Conservation (phyloP, 805 yeast genomes). For the Metschnikowia corniflorae region DNA sequence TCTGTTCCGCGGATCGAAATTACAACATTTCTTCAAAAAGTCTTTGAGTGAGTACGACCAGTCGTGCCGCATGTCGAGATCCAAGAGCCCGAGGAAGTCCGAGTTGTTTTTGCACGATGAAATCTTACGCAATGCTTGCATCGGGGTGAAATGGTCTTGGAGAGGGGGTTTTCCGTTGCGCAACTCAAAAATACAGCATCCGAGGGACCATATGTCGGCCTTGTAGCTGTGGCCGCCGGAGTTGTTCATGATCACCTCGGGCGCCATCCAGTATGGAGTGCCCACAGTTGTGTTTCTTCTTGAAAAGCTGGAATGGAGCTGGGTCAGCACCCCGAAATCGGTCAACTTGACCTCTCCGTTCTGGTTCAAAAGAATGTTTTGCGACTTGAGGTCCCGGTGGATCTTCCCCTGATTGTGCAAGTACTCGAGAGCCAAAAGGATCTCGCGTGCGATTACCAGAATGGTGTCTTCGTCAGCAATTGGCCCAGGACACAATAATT, state of each 20-base stretch:
- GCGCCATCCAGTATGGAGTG: conserved; percentile 66
- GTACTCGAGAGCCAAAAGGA: conserved; percentile 59
- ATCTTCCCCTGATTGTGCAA: conserved; percentile 72
- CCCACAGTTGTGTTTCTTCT: conserved; percentile 47
- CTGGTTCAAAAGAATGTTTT: conserved; percentile 36
- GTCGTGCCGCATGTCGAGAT: conserved; percentile 18
- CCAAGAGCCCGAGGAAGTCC: conserved; percentile 30
- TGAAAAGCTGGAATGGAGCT: conserved; percentile 39
- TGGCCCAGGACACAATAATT: conserved; percentile 57
- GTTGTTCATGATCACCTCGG: conserved; percentile 54
- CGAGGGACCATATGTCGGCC: conserved; percentile 80
- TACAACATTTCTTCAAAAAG: conserved; percentile 33
- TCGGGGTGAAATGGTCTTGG: conserved; percentile 37
- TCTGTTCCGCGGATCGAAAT: conserved; percentile 30
- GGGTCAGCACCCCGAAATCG: conserved; percentile 46
- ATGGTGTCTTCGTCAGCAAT: conserved; percentile 51
- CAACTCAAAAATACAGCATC: conserved; percentile 73
- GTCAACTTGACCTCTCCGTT: conserved; percentile 42
- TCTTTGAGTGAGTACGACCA: conserved; percentile 27
- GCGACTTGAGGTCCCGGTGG: conserved; percentile 52
- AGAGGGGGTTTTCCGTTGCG: conserved; percentile 70
- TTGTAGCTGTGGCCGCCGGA: conserved; percentile 53
- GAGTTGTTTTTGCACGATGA: conserved; percentile 27
- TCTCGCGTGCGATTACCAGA: conserved; percentile 50
- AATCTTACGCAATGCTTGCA: conserved; percentile 42